Base-by-base conservation (phyloP, 257 asterid genomes). In the Solanum chiquidenum region DNA sequence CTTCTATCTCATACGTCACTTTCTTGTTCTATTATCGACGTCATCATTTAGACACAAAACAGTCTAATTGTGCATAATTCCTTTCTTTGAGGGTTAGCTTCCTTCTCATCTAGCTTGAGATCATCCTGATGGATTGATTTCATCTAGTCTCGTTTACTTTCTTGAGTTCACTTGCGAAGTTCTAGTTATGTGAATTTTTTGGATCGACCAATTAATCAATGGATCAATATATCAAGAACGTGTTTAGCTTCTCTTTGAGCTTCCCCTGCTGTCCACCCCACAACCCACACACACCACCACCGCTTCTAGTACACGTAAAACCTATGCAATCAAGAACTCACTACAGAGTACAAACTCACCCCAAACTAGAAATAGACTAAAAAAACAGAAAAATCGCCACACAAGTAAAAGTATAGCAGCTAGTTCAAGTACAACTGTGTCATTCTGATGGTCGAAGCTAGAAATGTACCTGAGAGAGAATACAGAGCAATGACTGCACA, bases 401-500 rank as follows among this genome's bases (percentile, higher is more conserved):
- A 34, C 46, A 86, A 69, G 29, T 69, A 86, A 69, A 42, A 0
- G 11, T 10, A 5, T 69, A 13, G 84, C 37, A 76, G 34, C 12
- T 16, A 85, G 34, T 40, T 40, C 38, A 9, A 75, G 12, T 75
- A 71, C 14, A 34, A 73, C 46, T 34, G 8, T 35, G 82, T 4
- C 12, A 73, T 4, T 73, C 29, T 74, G 14, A 11, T n/a, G 5
- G 83, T 75, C 4, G 5, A 75, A 85, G 34, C 25, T 12, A 42
- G 34, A 38, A 29, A 40, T 71, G 34, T 84, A 86, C 88, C 88
- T 55, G 55, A n/a, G 95, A 92, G 55, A 95, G 92, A 68, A 93
- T 95, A 71, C 98, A 95, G 16, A 92, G 91, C 76, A 95, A 94
- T 55, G 98, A 95, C 76, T 95, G 96, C 90, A 93, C 89, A 38